Percentiles rank a stretch among this genome's conserved stretches.
phyloP scores from a whole-genome alignment of 768 basidiomycete genomes.

The Leucocoprinus sp. region DNA sequence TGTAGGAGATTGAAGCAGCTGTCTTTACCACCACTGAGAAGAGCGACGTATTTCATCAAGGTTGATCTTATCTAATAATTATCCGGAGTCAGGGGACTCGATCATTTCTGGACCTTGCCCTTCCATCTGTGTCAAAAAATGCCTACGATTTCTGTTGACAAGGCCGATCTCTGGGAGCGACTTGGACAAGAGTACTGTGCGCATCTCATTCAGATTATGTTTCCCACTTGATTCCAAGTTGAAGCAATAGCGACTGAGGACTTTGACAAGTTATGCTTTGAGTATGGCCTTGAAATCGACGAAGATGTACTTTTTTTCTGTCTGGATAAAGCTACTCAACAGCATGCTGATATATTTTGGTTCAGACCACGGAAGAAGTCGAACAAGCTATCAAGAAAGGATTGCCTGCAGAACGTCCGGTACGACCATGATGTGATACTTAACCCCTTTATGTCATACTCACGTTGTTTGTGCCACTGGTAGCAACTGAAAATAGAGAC shows the following conservation, averaged over 20 bases:
- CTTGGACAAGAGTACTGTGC: constrained; percentile 79
- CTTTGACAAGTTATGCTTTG: constrained; percentile 93
- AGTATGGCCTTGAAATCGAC: constrained; percentile 95
- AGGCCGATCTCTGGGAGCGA: constrained; percentile 85
- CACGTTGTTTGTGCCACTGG: not conserved
- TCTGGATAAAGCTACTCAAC: not conserved
- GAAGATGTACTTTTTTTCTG: constrained; percentile 69
- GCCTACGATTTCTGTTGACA: constrained; percentile 96
- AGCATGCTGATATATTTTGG: constrained; percentile 1
- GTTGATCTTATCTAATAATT: constrained; percentile 13
- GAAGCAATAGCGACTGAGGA: constrained; percentile 70
- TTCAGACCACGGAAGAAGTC: constrained; percentile 83
- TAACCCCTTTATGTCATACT: no score
- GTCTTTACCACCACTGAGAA: constrained; percentile 97
- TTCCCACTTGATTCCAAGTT: constrained; percentile 10
- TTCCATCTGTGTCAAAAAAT: constrained; percentile 29
- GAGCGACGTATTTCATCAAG: constrained; percentile 83
- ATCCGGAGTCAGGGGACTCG: constrained; percentile 19
- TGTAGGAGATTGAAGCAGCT: constrained; percentile 94
- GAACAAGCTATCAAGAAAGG: constrained; percentile 77
- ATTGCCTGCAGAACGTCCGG: constrained; percentile 77
- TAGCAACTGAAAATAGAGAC: constrained; percentile 98
- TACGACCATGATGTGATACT: constrained; percentile 25
- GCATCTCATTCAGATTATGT: constrained; percentile 9
- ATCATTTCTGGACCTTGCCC: constrained; percentile 15